Base-by-base conservation (phyloP, 306 rosid species). In the Cucurbita pepo region DNA sequence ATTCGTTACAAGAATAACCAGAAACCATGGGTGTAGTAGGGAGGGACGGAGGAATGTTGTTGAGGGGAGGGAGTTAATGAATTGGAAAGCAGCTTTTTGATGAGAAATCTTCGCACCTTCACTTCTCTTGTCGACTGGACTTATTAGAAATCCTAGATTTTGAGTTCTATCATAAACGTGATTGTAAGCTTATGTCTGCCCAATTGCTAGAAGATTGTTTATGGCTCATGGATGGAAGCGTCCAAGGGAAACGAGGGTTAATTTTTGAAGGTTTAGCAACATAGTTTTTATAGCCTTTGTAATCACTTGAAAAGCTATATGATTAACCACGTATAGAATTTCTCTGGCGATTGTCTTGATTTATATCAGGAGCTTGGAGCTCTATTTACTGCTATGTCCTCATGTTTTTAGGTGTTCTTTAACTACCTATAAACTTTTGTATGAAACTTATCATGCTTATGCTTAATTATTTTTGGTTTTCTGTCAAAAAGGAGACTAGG, bases 401-500 rank as follows among this genome's bases (percentile, higher is more conserved):
- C 56, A 25, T 69, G 56, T 15, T 13, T 44, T 48, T 69, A 48
- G 11, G 12, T 15, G 56, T 36, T 58, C 45, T 7, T 12, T 47
- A 16, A 8, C 53, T 73, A 8, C 21, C 44, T 57, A 16, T 5
- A 19, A 67, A 25, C 61, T 37, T 50, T 10, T 15, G 25, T 22
- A 22, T 67, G 73, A 10, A 67, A 25, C 47, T 8, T 12, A 36
- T 10, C 12, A 50, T 53, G 7, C n/a, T 54, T 60, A 64, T 72
- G 70, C 78, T 61, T 54, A 60, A 15, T 73, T 71, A 66, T 22
- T 45, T 56, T 13, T 62, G 75, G 36, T 63, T 37, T 81, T 80
- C 37, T 74, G 74, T 47, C 45, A 41, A 80, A 77, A 84, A 94
- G 99, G 99, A 94, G 82, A 91, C 84, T 59, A 90, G 83, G 78